Conservation (phyloP, 345 rosid species). For the Euphorbia pulcherrima region DNA sequence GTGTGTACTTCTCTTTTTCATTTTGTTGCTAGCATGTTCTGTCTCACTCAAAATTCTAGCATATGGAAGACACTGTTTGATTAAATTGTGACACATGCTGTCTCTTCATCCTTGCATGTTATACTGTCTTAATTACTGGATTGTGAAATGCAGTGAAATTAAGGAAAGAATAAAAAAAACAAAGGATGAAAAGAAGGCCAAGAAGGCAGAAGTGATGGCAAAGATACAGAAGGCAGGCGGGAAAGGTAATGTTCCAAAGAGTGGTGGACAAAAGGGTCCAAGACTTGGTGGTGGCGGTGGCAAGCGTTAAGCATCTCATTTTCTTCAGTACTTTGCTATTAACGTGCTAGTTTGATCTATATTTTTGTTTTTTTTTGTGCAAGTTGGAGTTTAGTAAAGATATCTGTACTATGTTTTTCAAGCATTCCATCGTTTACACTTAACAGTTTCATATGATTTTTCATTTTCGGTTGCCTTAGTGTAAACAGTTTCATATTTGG, state of each 20-base stretch:
- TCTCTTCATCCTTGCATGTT: neutral
- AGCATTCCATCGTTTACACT: neutral
- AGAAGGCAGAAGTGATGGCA: constrained; percentile 33
- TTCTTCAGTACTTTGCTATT: constrained; percentile 5
- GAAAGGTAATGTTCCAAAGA: constrained; percentile 20
- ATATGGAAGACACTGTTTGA: neutral
- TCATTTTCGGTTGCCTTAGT: no score
- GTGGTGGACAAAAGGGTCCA: constrained; percentile 30
- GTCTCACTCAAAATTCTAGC: neutral
- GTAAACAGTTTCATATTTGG: no score
- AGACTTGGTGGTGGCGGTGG: constrained; percentile 41
- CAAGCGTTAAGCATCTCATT: constrained; percentile 22
- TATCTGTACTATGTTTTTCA: constrained; percentile 6
- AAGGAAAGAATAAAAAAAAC: constrained; percentile 40
- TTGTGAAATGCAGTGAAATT: constrained; percentile 21
- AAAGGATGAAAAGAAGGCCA: constrained; percentile 36
- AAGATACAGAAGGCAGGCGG: constrained; percentile 25
- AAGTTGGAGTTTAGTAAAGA: constrained; percentile 16
- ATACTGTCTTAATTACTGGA: neutral
- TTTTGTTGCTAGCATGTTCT: neutral
- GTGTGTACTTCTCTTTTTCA: constrained; percentile 11
- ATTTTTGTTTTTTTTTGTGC: neutral
- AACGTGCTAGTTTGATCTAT: neutral
- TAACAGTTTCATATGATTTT: no score
- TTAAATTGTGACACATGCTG: no score